Conservation (phyloP, 1,139 yeast species). For the Candida pseudoviswanathii region DNA sequence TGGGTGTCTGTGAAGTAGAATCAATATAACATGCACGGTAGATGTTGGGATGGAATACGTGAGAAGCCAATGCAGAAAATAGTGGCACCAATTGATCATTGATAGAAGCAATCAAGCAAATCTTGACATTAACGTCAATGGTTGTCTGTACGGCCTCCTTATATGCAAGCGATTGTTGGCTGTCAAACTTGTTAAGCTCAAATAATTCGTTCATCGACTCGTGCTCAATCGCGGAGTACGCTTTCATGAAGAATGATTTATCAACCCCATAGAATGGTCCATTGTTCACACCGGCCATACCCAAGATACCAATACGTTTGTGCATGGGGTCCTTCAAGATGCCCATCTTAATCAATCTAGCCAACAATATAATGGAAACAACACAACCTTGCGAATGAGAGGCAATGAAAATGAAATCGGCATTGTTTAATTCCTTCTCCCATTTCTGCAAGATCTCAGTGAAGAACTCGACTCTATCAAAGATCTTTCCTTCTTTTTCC, state of each 20-base stretch:
- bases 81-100: slow-evolving; percentile 93
- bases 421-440: slow-evolving; percentile 66
- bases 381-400: slow-evolving; percentile 97
- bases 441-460: slow-evolving; percentile 72
- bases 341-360: slow-evolving; percentile 71
- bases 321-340: slow-evolving; percentile 50
- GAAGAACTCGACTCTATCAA: slow-evolving; percentile 81
- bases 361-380: slow-evolving; percentile 77
- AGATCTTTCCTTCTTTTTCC: slow-evolving; percentile 89
- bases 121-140: slow-evolving; percentile 70
- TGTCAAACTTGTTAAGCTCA: slow-evolving; percentile 77
- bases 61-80: slow-evolving; percentile 83
- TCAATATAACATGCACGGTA: slow-evolving; percentile 90
- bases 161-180: slow-evolving; percentile 71
- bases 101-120: slow-evolving; percentile 81
- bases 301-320: slow-evolving; percentile 70
- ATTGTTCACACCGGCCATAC: slow-evolving; percentile 94
- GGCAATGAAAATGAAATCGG: slow-evolving; percentile 86
- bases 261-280: slow-evolving; percentile 94
- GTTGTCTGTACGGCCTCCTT: slow-evolving; percentile 66
- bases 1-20: slow-evolving; percentile 52
- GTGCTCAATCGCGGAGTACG: slow-evolving; percentile 87
- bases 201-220: slow-evolving; percentile 84
- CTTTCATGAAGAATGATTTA: slow-evolving; percentile 78
- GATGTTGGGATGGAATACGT: slow-evolving; percentile 85